phyloP scores from a whole-genome alignment of 2,329 filamentous ascomycete genomes.

The Graphilbum fragrans region DNA sequence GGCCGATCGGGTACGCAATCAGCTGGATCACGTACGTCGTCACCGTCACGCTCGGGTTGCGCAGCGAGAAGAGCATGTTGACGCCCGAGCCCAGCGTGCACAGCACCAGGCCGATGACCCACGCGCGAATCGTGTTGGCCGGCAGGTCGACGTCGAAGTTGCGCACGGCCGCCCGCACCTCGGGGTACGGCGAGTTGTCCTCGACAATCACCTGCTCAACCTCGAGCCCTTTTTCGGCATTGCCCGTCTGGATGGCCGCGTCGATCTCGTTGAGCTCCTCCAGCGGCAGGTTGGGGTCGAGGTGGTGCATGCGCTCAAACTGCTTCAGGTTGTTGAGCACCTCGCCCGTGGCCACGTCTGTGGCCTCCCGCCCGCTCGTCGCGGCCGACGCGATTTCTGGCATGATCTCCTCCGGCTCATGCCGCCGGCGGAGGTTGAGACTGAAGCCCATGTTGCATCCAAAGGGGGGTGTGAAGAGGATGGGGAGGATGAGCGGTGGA shows the following conservation, averaged over 20 bases:
- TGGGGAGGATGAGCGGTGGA: too few species aligned
- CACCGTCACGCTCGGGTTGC: conserved; percentile 46
- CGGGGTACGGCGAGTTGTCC: conserved; percentile 51
- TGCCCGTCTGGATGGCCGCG: conserved; percentile 38
- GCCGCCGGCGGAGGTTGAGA: conserved; percentile 26
- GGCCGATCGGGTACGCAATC: conserved; percentile 46
- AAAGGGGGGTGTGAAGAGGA: not conserved
- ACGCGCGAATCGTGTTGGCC: conserved; percentile 51
- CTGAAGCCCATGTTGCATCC: conserved; percentile 9
- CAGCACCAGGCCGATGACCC: conserved; percentile 43
- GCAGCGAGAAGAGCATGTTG: conserved; percentile 47
- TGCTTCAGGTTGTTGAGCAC: conserved; percentile 35
- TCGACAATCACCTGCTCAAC: conserved; percentile 47
- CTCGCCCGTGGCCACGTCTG: conserved; percentile 8
- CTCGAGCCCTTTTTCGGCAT: conserved; percentile 42
- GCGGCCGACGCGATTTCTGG: conserved; percentile 13
- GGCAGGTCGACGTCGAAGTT: conserved; percentile 54
- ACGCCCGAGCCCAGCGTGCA: conserved; percentile 45
- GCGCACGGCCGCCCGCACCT: conserved; percentile 52
- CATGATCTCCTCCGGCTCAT: conserved; percentile 31
- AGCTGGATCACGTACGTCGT: conserved; percentile 52
- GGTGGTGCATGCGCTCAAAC: conserved; percentile 47
- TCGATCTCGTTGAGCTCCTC: conserved; percentile 50
- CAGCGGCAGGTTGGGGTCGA: conserved; percentile 54
- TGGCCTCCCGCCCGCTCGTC: not conserved